These are phyloP conservation scores for Alternaria solani DNA, from an alignment of 2,329 filamentous ascomycete genomes.

Conservation along the genomic window DNA sequence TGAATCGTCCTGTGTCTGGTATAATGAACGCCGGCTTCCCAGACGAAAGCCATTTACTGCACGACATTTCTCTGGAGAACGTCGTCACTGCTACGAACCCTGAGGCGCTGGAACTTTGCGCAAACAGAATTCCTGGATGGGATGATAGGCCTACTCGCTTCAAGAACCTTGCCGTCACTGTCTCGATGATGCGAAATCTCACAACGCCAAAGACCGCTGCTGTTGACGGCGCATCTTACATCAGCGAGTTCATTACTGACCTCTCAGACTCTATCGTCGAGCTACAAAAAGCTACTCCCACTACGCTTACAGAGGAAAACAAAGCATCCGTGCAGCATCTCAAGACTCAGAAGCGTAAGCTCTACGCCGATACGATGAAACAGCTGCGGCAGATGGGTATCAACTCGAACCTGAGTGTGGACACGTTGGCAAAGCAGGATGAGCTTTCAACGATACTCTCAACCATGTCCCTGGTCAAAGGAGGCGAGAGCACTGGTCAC, in stretches of 20 bases:
- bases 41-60: constrained; percentile 29
- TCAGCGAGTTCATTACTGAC: constrained; percentile 74
- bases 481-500: constrained; percentile 38
- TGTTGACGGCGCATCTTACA: constrained; percentile 65
- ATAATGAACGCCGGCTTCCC: constrained; percentile 55
- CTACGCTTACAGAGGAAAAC: constrained; percentile 84
- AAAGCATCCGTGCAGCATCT: constrained; percentile 85
- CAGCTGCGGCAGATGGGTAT: constrained; percentile 88
- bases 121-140: constrained; percentile 42
- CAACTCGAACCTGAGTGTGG: constrained; percentile 78
- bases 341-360: constrained; percentile 86
- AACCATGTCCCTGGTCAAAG: constrained; percentile 46
- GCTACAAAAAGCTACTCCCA: constrained; percentile 83
- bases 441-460: constrained; percentile 76
- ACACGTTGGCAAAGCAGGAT: constrained; percentile 75
- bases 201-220: constrained; percentile 61
- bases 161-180: constrained; percentile 72
- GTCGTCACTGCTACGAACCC: constrained; percentile 25
- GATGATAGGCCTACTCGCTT: constrained; percentile 67
- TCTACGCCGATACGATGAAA: constrained; percentile 88
- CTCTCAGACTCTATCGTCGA: constrained; percentile 73
- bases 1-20: constrained; percentile 76
- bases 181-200: constrained; percentile 76
- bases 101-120: constrained; percentile 31
- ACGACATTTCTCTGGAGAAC: constrained; percentile 19